Evolutionary conservation across 495 filamentous ascomycete genomes (phyloP).

Genomic region (Pyrenula aspistea): DNA sequence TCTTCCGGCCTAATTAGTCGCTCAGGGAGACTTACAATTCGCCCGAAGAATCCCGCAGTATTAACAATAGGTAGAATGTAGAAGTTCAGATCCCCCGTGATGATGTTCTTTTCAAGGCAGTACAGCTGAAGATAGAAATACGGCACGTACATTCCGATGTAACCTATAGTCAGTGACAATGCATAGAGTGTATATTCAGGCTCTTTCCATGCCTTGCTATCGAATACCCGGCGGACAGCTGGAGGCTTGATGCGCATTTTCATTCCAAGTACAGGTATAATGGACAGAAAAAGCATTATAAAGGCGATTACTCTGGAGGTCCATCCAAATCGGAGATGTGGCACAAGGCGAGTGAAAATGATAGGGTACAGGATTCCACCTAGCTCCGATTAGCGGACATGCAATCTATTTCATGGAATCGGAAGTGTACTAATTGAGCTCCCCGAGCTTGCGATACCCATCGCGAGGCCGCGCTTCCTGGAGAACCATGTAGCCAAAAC

Average conservation of each 20-base stretch:
- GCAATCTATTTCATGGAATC: neutral
- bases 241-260: conserved; percentile 53
- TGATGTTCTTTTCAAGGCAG: too few species aligned
- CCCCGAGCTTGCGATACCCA: conserved; percentile 56
- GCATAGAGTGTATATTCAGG: conserved; percentile 54
- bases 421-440: conserved; percentile 27
- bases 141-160: conserved; percentile 59
- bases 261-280: conserved; percentile 40
- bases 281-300: conserved; percentile 47
- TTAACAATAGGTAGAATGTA: conserved; percentile 37
- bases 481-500: conserved; percentile 67
- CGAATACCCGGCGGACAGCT: conserved; percentile 48
- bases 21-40: too few species aligned
- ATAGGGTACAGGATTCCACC: conserved; percentile 69
- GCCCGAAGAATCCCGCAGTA: conserved; percentile 29
- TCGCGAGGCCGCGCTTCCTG: conserved; percentile 50
- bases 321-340: conserved; percentile 63
- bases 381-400: conserved; percentile 33
- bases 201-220: conserved; percentile 57
- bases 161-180: conserved; percentile 49
- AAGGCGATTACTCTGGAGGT: conserved; percentile 65
- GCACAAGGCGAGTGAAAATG: conserved; percentile 57
- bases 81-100: conserved; percentile 17
- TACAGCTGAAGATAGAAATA: conserved; percentile 51
- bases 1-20: too few species aligned